Base-by-base conservation (phyloP, 208 protist genomes). In the Naegleria fowleri region DNA sequence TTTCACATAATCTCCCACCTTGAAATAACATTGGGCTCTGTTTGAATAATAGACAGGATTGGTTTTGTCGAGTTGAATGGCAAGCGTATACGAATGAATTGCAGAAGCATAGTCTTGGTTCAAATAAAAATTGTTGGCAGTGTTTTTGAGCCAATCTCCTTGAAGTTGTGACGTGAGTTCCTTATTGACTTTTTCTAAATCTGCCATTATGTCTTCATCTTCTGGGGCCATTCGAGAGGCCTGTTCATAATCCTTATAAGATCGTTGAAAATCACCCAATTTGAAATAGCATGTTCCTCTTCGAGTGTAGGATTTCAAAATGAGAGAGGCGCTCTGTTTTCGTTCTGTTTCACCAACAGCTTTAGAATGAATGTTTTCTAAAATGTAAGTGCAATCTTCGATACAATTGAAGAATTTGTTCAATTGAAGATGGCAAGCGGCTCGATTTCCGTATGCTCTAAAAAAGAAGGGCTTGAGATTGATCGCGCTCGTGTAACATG, bases 241-340 rank as follows among this genome's bases (percentile, higher is more conserved):
- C n/a, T 36, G 15, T n/a, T 87, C 83, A 87, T 87, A 87, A 48
- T 87, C 83, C 29, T 51, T 36, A 52, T 87, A 87, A 29, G 83
- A 22, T 29, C 13, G 51, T 25, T 87, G 40, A n/a, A 51, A 87
- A 48, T 87, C 83, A 29, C 41, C 83, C 16, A 87, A 16, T 52
- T 40, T 51, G 29, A 29, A 87, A 29, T 87, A 48, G n/a, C 29
- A 41, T 16, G 39, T 52, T 48, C 40, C 83, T 87, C 83, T 87
- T 51, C 83, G 40, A 9, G 38, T 41, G 5, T 51, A 87, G 0
- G 83, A 22, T 51, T 87, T 87, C 16, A 87, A 5, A 9, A 87
- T 29, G 16, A 87, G 43, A 87, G 15, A 40, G 13, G 33, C 19
- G n/a, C 9, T 16, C 0, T 87, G 13, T 19, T 41, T 87, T 52